Evolutionary conservation across 1,284 basidiomycete genomes (phyloP).

Genomic region (Ceratobasidium sp.): DNA sequence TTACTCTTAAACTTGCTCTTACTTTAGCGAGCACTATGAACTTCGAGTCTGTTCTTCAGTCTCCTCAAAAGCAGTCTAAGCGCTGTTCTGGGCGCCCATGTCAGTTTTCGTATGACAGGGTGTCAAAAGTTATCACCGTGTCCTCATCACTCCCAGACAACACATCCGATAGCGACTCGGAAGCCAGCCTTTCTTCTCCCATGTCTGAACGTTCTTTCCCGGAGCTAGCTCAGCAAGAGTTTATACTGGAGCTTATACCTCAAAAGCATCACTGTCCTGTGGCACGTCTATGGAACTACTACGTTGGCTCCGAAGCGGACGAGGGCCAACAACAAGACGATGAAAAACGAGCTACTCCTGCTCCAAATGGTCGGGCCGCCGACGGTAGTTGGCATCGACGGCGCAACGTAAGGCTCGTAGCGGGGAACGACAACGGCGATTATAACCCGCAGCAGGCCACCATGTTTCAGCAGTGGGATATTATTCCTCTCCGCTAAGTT

Average conservation of each 20-base stretch:
- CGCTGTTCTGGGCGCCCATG: not conserved
- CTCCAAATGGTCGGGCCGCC: not conserved
- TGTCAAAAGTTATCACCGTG: not conserved
- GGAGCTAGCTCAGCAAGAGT: not conserved
- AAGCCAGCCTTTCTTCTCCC: not conserved
- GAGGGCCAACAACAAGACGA: not conserved
- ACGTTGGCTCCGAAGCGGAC: not conserved
- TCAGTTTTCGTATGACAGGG: not conserved
- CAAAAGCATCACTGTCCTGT: not conserved
- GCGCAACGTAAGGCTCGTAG: not conserved
- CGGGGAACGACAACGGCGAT: not conserved
- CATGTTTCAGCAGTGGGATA: constrained; percentile 1
- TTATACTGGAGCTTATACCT: constrained; percentile 1
- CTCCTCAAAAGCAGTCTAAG: not conserved
- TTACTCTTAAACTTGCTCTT: not conserved
- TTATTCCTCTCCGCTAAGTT: not conserved
- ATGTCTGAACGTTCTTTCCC: not conserved
- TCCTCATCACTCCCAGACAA: not conserved
- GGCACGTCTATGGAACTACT: constrained; percentile 10
- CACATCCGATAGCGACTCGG: constrained; percentile 2
- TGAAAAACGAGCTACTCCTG: not conserved
- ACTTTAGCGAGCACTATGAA: not conserved
- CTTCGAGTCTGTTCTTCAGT: not conserved
- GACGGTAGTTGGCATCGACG: not conserved
- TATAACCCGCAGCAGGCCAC: not conserved